Conservation (phyloP, 805 yeast species). For the Sungouiella thailandica region DNA sequence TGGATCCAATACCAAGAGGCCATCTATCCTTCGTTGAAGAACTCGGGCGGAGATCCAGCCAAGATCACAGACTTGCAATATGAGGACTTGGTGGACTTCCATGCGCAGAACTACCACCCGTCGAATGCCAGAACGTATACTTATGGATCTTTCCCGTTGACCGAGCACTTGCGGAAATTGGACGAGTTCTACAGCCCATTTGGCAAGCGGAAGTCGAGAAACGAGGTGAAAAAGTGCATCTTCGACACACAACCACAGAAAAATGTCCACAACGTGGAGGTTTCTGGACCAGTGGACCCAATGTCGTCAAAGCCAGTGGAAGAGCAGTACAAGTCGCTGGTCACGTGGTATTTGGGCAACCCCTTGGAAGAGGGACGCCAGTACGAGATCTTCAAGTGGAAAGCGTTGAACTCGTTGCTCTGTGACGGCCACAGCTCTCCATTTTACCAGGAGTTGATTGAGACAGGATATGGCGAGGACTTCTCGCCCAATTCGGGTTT, state of each 20-base stretch:
- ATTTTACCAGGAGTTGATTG: slow-evolving; percentile 80
- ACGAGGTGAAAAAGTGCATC: slow-evolving; percentile 44
- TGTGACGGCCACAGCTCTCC: slow-evolving; percentile 93
- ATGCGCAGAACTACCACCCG: slow-evolving; percentile 76
- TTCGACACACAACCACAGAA: slow-evolving; percentile 19
- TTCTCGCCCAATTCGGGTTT: slow-evolving; percentile 84
- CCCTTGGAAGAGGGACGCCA: slow-evolving; percentile 50
- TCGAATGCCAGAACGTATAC: slow-evolving; percentile 83
- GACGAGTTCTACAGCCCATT: slow-evolving; percentile 46
- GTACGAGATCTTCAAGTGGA: slow-evolving; percentile 68
- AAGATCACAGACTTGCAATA: slow-evolving; percentile 70
- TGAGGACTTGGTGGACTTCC: slow-evolving; percentile 75
- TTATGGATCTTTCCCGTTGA: slow-evolving; percentile 74
- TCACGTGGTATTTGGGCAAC: slow-evolving; percentile 84
- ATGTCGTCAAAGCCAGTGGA: slow-evolving; percentile 52
- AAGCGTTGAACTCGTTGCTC: slow-evolving; percentile 62
- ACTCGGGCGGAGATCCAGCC: slow-evolving; percentile 92
- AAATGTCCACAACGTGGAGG: slow-evolving; percentile 16
- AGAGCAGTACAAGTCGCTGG: slow-evolving; percentile 70
- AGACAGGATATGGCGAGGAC: slow-evolving; percentile 79
- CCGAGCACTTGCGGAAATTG: slow-evolving; percentile 53
- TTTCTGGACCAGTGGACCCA: slow-evolving; percentile 72
- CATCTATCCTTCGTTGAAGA: slow-evolving; percentile 77
- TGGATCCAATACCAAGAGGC: slow-evolving; percentile 81
- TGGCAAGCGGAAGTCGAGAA: slow-evolving; percentile 41